Evolutionary conservation across 2,329 filamentous ascomycete genomes (phyloP).

Genomic region (Ceratocystiopsis minuta): DNA sequence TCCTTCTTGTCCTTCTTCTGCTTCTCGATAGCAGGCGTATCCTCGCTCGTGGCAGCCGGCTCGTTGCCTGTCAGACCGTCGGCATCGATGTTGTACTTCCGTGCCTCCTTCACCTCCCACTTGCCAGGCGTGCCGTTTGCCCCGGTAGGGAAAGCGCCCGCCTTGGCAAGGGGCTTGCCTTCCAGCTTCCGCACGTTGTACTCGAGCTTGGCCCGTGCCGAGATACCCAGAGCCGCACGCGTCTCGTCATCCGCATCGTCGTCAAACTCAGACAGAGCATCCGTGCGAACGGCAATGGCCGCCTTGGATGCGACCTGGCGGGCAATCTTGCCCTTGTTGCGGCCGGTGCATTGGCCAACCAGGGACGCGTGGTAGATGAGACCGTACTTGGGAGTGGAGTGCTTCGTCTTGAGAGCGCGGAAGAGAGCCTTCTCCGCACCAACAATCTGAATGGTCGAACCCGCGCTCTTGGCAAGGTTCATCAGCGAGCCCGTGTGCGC

Average conservation of each 20-base stretch:
- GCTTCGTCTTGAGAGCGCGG: slow-evolving; percentile 96
- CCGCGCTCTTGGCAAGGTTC: slow-evolving; percentile 86
- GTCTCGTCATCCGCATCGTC: slow-evolving; percentile 73
- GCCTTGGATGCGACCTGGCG: slow-evolving; percentile 91
- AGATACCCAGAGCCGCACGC: slow-evolving; percentile 61
- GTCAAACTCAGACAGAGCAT: slow-evolving; percentile 68
- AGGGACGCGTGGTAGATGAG: slow-evolving; percentile 83
- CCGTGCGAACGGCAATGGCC: slow-evolving; percentile 79
- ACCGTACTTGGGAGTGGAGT: slow-evolving; percentile 97
- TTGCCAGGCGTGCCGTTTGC: slow-evolving; percentile 45
- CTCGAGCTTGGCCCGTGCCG: slow-evolving; percentile 55
- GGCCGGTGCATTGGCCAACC: slow-evolving; percentile 89
- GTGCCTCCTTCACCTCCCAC: slow-evolving; percentile 79
- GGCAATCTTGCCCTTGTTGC: slow-evolving; percentile 99
- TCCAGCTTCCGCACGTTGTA: slow-evolving; percentile 62
- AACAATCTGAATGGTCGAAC: slow-evolving; percentile 92
- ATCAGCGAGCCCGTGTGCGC: slow-evolving; percentile 79
- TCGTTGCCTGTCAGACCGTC: slow-evolving; percentile 64
- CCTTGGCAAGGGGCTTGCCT: slow-evolving; percentile 66
- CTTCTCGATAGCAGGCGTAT: slow-evolving; percentile 28
- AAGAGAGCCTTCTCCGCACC: slow-evolving; percentile 98
- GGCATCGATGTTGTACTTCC: slow-evolving; percentile 88
- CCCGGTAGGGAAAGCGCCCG: slow-evolving; percentile 11
- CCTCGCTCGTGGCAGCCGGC: slow-evolving; percentile 14
- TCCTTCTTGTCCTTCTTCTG: slow-evolving; percentile 15